Percentiles rank a stretch among this genome's conserved stretches.
These are phyloP conservation scores for Kalmanozyma brasiliensis DNA, from an alignment of 1,284 basidiomycete species.

Conservation along the genomic window DNA sequence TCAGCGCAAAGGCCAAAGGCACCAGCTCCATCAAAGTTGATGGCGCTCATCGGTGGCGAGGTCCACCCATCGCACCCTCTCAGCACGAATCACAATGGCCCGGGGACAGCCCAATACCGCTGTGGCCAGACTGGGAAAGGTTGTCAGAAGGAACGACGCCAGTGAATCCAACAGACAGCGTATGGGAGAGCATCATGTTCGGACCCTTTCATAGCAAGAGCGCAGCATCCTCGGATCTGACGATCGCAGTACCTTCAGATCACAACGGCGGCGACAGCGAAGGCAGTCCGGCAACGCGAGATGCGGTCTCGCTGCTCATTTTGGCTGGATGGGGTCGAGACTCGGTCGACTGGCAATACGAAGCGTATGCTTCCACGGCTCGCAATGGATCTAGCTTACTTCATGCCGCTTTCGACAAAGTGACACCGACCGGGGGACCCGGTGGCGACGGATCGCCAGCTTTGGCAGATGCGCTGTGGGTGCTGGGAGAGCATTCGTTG, in stretches of 20 bases:
- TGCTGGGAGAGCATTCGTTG: slow-evolving; percentile 61
- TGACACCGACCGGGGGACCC: not conserved
- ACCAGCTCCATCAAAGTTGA: slow-evolving; percentile 10
- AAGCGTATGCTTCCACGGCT: slow-evolving; percentile 27
- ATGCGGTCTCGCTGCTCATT: slow-evolving; percentile 44
- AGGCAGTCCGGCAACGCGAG: slow-evolving; percentile 5
- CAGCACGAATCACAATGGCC: slow-evolving; percentile 37
- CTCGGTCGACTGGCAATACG: slow-evolving; percentile 28
- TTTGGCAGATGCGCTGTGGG: slow-evolving; percentile 64
- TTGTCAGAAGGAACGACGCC: slow-evolving; percentile 25
- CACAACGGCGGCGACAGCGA: not conserved
- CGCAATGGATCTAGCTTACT: slow-evolving; percentile 20
- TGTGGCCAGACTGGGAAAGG: slow-evolving; percentile 61
- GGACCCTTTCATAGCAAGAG: slow-evolving; percentile 43
- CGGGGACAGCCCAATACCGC: slow-evolving; percentile 30
- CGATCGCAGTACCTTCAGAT: slow-evolving; percentile 1
- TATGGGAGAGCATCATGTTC: slow-evolving; percentile 52
- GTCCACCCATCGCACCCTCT: slow-evolving; percentile 32
- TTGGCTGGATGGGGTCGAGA: slow-evolving; percentile 45
- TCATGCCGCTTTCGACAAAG: slow-evolving; percentile 5
- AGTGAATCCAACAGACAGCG: slow-evolving; percentile 27
- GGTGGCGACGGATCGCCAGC: slow-evolving; percentile 5
- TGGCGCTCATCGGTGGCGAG: slow-evolving; percentile 32
- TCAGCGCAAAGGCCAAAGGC: slow-evolving; percentile 10
- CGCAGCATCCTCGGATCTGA: slow-evolving; percentile 10